Conservation (phyloP, 148 eudicot genomes). For the Hydrangea macrophylla region DNA sequence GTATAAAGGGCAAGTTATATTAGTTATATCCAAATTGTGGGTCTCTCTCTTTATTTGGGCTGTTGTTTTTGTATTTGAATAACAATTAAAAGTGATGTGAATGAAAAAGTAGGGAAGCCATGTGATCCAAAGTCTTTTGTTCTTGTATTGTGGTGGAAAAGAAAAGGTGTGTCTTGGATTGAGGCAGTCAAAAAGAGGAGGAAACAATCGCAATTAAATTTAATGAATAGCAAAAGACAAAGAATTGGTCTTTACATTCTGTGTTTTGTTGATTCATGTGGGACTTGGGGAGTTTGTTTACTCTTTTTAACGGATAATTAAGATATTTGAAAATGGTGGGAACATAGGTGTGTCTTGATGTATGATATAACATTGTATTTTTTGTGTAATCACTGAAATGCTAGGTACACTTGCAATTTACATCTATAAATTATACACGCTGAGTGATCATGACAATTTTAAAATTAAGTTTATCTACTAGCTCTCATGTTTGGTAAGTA, state of each 20-base stretch:
- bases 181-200: constrained; percentile 48
- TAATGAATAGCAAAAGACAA: constrained; percentile 10
- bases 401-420: too few species aligned
- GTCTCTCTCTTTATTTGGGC: background rate
- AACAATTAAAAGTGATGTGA: constrained; percentile 13
- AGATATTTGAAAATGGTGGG: too few species aligned
- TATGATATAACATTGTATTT: too few species aligned
- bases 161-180: constrained; percentile 43
- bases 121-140: constrained; percentile 31
- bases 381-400: too few species aligned
- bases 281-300: background rate
- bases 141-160: constrained; percentile 12
- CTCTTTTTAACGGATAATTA: too few species aligned
- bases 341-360: too few species aligned
- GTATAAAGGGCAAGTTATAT: constrained; percentile 28
- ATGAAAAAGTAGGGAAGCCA: constrained; percentile 27
- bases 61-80: constrained; percentile 13
- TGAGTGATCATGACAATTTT: too few species aligned
- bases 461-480: too few species aligned
- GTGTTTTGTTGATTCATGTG: background rate
- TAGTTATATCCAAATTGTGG: constrained; percentile 22
- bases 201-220: constrained; percentile 14
- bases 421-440: too few species aligned
- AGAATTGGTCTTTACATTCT: background rate
- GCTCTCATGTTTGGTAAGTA: too few species aligned